These are phyloP conservation scores for Malassezia restricta DNA, from an alignment of 1,284 basidiomycete species.

Conservation along the genomic window DNA sequence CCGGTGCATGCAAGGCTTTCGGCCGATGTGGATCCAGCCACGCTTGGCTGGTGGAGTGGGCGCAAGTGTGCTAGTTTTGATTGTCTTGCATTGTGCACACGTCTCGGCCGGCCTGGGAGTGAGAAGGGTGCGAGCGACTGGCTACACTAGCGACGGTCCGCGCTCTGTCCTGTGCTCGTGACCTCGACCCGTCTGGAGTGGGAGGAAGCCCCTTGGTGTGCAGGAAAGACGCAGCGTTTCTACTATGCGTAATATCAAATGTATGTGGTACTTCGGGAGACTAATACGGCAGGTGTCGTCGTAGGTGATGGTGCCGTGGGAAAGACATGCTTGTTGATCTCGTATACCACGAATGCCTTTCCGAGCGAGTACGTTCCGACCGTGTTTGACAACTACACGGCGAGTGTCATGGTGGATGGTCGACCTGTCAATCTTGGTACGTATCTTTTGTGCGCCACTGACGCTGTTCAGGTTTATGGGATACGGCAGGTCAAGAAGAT, in stretches of 20 bases:
- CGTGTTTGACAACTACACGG: constrained; percentile 89
- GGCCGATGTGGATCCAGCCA: too few relatives aligned
- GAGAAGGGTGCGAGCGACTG: neutral
- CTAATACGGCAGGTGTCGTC: constrained; percentile 26
- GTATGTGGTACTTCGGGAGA: neutral
- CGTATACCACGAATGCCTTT: constrained; percentile 46
- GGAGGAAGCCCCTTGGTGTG: neutral
- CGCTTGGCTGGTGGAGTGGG: too few relatives aligned
- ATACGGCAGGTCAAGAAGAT: constrained; percentile 45
- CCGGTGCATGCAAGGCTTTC: too few relatives aligned
- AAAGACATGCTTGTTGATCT: constrained; percentile 45
- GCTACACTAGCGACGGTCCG: neutral
- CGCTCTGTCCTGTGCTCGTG: neutral
- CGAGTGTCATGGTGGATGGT: constrained; percentile 89
- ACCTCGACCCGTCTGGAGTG: neutral
- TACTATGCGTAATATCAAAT: constrained; percentile 12
- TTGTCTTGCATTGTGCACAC: neutral
- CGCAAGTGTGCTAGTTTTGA: too few relatives aligned
- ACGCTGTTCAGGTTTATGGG: constrained; percentile 21
- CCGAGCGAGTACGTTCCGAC: constrained; percentile 43
- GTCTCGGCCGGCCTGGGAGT: neutral
- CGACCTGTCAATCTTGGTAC: constrained; percentile 94
- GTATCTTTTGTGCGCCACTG: constrained; percentile 57
- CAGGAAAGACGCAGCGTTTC: neutral
- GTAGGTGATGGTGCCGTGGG: constrained; percentile 46